phyloP scores from a whole-genome alignment of 768 basidiomycete genomes.

The Ephemerocybe angulata region DNA sequence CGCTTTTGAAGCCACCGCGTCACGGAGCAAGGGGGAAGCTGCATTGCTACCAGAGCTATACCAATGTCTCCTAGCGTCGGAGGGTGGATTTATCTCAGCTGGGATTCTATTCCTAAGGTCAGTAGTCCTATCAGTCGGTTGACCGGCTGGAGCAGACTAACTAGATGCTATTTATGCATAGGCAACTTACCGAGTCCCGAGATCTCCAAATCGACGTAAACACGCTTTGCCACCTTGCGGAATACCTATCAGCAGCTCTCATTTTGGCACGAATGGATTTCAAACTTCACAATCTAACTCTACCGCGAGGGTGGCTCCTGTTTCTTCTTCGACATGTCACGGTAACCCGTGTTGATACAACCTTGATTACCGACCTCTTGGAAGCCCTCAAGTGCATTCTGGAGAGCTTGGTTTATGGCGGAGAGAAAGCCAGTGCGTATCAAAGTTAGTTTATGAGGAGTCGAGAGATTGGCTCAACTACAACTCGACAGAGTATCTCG shows the following conservation, averaged over 20 bases:
- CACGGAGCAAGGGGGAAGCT: too few relatives aligned
- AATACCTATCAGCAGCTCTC: slow-evolving; percentile 41
- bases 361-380: not conserved
- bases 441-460: not conserved
- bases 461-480: not conserved
- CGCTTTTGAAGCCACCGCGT: too few relatives aligned
- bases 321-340: slow-evolving; percentile 16
- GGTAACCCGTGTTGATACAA: not conserved
- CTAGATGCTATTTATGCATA: too few relatives aligned
- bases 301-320: slow-evolving; percentile 54
- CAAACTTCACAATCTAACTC: slow-evolving; percentile 42
- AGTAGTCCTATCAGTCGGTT: too few relatives aligned
- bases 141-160: too few relatives aligned
- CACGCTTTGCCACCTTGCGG: slow-evolving; percentile 50
- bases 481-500: slow-evolving; percentile 12
- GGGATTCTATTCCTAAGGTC: too few relatives aligned
- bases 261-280: slow-evolving; percentile 28
- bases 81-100: too few relatives aligned
- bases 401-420: not conserved
- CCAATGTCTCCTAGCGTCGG: too few relatives aligned
- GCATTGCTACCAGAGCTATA: too few relatives aligned
- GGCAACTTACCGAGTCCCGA: slow-evolving; percentile 37
- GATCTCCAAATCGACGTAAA: slow-evolving; percentile 42
- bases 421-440: not conserved
- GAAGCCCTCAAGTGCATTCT: not conserved